These are phyloP conservation scores for Sclerotinia sclerotiorum DNA, from an alignment of 2,329 filamentous ascomycete genomes.

Conservation along the genomic window DNA sequence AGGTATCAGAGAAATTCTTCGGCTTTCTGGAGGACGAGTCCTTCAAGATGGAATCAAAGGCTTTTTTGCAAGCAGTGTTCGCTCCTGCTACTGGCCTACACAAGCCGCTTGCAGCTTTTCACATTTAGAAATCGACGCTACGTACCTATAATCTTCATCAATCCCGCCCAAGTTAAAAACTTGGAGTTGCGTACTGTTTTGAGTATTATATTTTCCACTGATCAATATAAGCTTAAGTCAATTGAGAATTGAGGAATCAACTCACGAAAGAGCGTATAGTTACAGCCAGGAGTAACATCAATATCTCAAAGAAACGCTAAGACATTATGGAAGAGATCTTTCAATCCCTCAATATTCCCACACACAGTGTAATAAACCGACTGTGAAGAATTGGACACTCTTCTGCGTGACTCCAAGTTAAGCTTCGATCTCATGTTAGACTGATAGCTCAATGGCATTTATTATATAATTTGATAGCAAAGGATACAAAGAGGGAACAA, in stretches of 20 bases:
- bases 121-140: not conserved
- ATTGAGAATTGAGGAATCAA: not conserved
- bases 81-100: conserved; percentile 12
- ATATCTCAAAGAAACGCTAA: conserved; percentile 24
- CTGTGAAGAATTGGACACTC: conserved; percentile 23
- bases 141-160: conserved; percentile 22
- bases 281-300: conserved; percentile 23
- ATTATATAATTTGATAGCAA: too few species aligned
- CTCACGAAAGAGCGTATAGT: conserved; percentile 25
- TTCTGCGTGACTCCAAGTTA: conserved; percentile 16
- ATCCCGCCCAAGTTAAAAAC: conserved; percentile 20
- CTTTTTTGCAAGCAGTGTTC: conserved; percentile 25
- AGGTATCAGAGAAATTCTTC: conserved; percentile 20
- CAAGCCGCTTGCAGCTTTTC: not conserved
- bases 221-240: too few species aligned
- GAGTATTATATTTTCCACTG: conserved; percentile 25
- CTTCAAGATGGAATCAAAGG: conserved; percentile 23
- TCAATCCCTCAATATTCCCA: conserved; percentile 25
- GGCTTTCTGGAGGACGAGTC: conserved; percentile 10
- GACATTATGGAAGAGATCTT: conserved; percentile 19
- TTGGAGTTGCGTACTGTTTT: conserved; percentile 22
- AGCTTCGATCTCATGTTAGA: conserved; percentile 21
- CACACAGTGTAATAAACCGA: conserved; percentile 22
- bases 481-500: too few species aligned
- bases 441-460: conserved; percentile 21